Conservation (phyloP, 2,329 filamentous ascomycete species). For the Myriosclerotinia curreyana region DNA sequence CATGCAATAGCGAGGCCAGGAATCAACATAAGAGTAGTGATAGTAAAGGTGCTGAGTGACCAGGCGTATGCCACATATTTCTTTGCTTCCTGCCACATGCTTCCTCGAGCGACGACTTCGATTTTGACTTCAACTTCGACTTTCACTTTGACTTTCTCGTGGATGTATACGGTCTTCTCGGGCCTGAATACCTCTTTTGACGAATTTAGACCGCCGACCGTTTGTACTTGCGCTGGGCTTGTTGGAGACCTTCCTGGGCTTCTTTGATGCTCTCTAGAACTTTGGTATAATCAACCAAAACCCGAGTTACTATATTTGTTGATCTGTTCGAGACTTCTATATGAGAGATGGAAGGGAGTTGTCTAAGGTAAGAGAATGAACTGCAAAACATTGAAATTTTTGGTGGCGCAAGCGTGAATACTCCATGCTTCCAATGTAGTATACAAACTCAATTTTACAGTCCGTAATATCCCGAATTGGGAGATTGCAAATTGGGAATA, state of each 20-base stretch:
- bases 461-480: not conserved
- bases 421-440: no score
- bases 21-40: not conserved
- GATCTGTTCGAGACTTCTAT: not conserved
- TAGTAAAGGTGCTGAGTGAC: not conserved
- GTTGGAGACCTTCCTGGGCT: not conserved
- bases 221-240: not conserved
- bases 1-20: not conserved
- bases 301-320: not conserved
- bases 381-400: not conserved
- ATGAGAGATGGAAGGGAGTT: not conserved
- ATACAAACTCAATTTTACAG: no score
- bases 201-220: not conserved
- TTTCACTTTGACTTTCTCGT: not conserved
- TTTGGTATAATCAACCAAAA: not conserved
- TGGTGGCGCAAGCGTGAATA: not conserved
- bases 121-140: no score
- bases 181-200: not conserved
- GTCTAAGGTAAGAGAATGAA: not conserved
- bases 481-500: not conserved
- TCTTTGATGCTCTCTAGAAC: not conserved
- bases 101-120: no score
- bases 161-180: accelerated
- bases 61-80: no score
- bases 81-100: no score